A percentile compares a stretch with the other conserved stretches of the same genome.
These are phyloP conservation scores for Pycnococcus provasolii DNA, from an alignment of 139 green algal species.

Conservation along the genomic window DNA sequence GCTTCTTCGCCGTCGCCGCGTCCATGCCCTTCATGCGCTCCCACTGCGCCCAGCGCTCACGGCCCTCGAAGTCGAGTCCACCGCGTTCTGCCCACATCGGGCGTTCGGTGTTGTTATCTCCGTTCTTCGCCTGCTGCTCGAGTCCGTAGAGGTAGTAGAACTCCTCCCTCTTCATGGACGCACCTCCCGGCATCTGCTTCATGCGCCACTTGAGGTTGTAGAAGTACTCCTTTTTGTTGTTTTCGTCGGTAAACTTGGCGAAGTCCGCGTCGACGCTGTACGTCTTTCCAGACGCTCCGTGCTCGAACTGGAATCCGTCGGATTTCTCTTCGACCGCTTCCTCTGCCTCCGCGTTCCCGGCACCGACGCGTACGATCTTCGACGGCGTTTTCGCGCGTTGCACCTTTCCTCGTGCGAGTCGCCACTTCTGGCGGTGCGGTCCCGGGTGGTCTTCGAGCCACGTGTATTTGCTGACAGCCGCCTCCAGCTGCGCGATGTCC, in stretches of 20 bases:
- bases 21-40: slow-evolving; percentile 54
- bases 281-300: slow-evolving; percentile 16
- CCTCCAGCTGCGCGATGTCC: slow-evolving; percentile 45
- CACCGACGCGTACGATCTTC: not conserved
- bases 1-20: slow-evolving; percentile 50
- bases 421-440: slow-evolving; percentile 62
- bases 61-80: slow-evolving; percentile 84
- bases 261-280: slow-evolving; percentile 58
- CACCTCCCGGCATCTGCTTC: slow-evolving; percentile 72
- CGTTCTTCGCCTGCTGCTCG: slow-evolving; percentile 45
- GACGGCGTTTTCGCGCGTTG: not conserved
- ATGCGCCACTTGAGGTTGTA: slow-evolving; percentile 81
- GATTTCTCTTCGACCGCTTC: slow-evolving; percentile 12
- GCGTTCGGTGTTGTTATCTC: slow-evolving; percentile 66
- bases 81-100: slow-evolving; percentile 87
- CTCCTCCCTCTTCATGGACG: slow-evolving; percentile 70
- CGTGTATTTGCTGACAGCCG: slow-evolving; percentile 48
- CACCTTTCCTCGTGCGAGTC: slow-evolving; percentile 37
- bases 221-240: slow-evolving; percentile 36
- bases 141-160: slow-evolving; percentile 64
- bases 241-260: slow-evolving; percentile 29
- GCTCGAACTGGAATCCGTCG: not conserved
- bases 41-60: slow-evolving; percentile 72
- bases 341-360: not conserved
- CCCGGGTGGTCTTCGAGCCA: slow-evolving; percentile 62